These are phyloP conservation scores for Claviceps capensis DNA, from an alignment of 2,329 filamentous ascomycete genomes.

Conservation along the genomic window DNA sequence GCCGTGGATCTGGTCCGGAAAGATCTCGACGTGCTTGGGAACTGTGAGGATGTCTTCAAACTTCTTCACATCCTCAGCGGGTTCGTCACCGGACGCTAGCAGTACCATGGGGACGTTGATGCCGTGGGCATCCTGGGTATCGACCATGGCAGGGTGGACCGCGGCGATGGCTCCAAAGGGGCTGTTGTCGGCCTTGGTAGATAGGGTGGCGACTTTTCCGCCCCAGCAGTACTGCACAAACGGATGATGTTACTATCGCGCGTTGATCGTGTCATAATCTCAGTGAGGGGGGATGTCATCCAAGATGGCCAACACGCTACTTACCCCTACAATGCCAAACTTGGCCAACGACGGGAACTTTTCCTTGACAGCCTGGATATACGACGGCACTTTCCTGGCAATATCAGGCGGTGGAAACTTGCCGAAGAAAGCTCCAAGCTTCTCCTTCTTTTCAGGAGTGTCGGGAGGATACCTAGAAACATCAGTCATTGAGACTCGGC, in stretches of 20 bases:
- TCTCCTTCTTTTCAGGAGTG: constrained; percentile 48
- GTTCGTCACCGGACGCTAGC: constrained; percentile 54
- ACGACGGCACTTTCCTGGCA: constrained; percentile 37
- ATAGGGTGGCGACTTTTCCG: constrained; percentile 48
- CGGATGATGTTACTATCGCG: background rate
- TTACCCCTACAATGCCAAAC: constrained; percentile 48
- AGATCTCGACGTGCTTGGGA: constrained; percentile 51
- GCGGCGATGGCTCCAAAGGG: constrained; percentile 41
- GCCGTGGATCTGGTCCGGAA: constrained; percentile 53
- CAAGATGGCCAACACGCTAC: constrained; percentile 11
- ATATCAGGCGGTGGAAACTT: constrained; percentile 34
- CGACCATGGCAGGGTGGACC: constrained; percentile 50
- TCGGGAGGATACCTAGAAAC: constrained; percentile 44
- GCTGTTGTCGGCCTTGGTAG: constrained; percentile 34
- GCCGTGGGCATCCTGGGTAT: constrained; percentile 43
- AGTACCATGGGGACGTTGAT: constrained; percentile 48
- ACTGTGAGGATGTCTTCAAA: constrained; percentile 40
- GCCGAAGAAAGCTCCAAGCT: constrained; percentile 43
- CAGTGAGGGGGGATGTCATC: background rate
- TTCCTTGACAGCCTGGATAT: constrained; percentile 37
- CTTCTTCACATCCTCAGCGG: constrained; percentile 37
- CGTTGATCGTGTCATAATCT: background rate
- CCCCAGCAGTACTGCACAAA: constrained; percentile 51
- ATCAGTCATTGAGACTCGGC: no score
- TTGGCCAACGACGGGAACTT: constrained; percentile 41